Conservation (phyloP, 2,329 filamentous ascomycete genomes). For the Aspergillus aculeatus region DNA sequence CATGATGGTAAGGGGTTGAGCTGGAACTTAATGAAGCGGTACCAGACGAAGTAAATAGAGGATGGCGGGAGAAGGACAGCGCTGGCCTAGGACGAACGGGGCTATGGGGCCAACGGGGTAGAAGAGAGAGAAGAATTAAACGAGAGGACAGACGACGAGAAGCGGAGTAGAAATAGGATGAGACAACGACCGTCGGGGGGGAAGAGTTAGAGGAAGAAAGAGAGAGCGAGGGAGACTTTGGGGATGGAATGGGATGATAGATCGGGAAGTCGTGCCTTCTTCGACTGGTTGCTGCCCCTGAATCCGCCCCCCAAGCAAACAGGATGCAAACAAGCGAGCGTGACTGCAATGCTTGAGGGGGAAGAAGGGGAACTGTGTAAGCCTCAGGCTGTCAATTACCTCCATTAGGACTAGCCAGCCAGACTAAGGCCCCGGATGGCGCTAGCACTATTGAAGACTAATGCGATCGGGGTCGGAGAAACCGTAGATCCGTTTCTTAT, state of each 20-base stretch:
- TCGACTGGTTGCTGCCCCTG: conserved; percentile 31
- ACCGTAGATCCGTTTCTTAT: conserved; percentile 27
- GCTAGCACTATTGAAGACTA: conserved; percentile 31
- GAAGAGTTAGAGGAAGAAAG: conserved; percentile 17
- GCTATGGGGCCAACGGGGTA: neutral
- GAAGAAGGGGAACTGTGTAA: neutral
- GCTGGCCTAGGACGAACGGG: conserved; percentile 3
- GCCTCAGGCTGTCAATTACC: neutral
- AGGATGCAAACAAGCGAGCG: conserved; percentile 15
- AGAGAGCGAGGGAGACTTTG: conserved; percentile 1
- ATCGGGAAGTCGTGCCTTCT: conserved; percentile 17
- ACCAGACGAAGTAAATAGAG: conserved; percentile 17
- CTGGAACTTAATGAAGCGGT: conserved; percentile 18
- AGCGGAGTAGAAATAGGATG: neutral
- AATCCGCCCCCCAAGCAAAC: conserved; percentile 23
- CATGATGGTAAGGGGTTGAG: conserved; percentile 46
- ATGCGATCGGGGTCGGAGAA: conserved; percentile 27
- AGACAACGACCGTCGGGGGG: conserved; percentile 15
- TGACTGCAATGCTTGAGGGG: conserved; percentile 20
- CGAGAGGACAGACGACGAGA: neutral
- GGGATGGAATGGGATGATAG: conserved; percentile 1
- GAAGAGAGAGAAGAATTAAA: conserved; percentile 6
- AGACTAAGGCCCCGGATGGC: conserved; percentile 24
- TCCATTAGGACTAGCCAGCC: neutral
- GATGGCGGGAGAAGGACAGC: conserved; percentile 14